phyloP scores from a whole-genome alignment of 108 stramenopile species.

The Conticribra weissflogii region DNA sequence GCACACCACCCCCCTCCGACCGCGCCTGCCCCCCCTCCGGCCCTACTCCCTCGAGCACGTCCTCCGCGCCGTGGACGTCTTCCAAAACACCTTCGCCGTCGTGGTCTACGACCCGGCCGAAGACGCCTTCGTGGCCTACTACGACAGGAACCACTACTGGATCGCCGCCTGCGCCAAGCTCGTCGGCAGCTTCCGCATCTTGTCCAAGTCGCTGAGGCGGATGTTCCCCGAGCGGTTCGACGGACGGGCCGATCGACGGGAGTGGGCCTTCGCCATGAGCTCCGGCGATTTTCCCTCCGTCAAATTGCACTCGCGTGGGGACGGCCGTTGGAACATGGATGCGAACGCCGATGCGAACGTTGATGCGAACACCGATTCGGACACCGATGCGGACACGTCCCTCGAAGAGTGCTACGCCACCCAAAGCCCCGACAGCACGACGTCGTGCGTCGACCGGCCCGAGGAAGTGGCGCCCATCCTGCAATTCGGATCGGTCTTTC shows the following conservation, averaged over 20 bases:
- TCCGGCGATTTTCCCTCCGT: constrained; percentile 30
- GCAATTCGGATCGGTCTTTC: constrained; percentile 31
- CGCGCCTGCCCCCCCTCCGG: neutral
- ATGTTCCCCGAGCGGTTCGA: neutral
- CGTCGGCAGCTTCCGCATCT: neutral
- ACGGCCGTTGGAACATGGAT: too few relatives aligned
- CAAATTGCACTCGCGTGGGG: constrained; percentile 12
- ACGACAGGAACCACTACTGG: neutral
- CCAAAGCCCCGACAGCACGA: neutral
- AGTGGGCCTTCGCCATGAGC: constrained; percentile 11
- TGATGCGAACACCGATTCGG: neutral
- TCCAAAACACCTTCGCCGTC: neutral
- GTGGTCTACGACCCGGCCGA: neutral
- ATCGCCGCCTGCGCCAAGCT: neutral
- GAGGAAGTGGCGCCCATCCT: constrained; percentile 21
- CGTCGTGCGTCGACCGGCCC: neutral
- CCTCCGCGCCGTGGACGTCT: neutral
- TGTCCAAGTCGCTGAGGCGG: neutral
- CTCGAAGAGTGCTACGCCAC: too few relatives aligned
- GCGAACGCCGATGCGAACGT: neutral
- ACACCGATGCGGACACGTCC: constrained; percentile 5
- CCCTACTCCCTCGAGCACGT: neutral
- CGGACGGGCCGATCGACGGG: neutral
- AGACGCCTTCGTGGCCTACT: neutral
- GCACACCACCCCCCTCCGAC: neutral